These are phyloP conservation scores for Fusarium sp. DNA, from an alignment of 2,329 filamentous ascomycete species.

Conservation along the genomic window DNA sequence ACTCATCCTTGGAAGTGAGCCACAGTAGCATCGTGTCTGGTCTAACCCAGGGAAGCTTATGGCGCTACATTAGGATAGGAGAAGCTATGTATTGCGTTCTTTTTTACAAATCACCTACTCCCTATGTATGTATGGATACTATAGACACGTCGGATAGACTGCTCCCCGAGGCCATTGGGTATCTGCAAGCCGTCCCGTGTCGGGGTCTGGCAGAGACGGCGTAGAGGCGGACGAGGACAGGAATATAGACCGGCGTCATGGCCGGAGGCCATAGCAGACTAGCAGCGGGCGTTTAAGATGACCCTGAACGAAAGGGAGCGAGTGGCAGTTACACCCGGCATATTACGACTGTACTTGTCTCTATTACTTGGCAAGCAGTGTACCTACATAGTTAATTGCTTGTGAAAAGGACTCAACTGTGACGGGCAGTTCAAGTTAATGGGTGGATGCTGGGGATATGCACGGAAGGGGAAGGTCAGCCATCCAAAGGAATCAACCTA, in stretches of 20 bases:
- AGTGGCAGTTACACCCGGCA: neutral
- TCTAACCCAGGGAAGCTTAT: neutral
- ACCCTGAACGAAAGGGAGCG: conserved; percentile 1
- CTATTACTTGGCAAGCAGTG: neutral
- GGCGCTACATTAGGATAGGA: neutral
- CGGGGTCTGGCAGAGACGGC: conserved; percentile 2
- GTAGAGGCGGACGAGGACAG: conserved; percentile 14
- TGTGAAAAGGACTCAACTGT: neutral
- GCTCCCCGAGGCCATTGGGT: neutral
- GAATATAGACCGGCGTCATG: conserved; percentile 11
- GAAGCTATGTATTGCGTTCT: neutral
- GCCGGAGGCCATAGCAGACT: neutral
- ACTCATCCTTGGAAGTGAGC: neutral
- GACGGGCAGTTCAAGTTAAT: neutral
- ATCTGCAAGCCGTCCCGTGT: neutral
- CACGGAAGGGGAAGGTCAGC: conserved; percentile 33
- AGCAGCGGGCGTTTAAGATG: conserved; percentile 7
- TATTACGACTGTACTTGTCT: neutral
- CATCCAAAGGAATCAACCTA: conserved; percentile 11
- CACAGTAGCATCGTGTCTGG: conserved; percentile 4
- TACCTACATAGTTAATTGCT: neutral
- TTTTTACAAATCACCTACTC: neutral
- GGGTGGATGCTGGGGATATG: conserved; percentile 10
- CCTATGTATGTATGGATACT: neutral
- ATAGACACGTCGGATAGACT: neutral